Evolutionary conservation across 306 rosid genomes (phyloP), one percentile per base, ranked within the genome.

Genomic region (Hippophae gyantsensis): DNA sequence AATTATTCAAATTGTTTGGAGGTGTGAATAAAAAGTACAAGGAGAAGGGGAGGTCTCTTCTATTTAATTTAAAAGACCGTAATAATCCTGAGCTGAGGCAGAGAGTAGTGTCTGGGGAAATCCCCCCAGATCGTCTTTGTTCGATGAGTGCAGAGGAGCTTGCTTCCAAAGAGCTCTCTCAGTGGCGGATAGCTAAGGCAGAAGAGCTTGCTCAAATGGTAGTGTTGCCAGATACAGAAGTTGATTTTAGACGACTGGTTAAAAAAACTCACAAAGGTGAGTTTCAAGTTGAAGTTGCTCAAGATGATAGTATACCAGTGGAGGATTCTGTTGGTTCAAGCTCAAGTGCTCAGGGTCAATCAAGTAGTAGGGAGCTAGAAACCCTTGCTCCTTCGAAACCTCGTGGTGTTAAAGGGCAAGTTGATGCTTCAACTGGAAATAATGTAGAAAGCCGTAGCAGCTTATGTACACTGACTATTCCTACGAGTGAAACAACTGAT

Each of bases 181-280:
- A 93, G 79, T 93, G 99, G 99, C 82, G 99, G 74, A 82, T 84
- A 84, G 99, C 99, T 10, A 93, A 93, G 81, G 99, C 99, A n/a
- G 99, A 93, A 72, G 97, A 93, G 74, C 57, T 88, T 77, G 99
- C 93, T 6, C 93, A 93, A 67, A 93, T 93, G 97, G 94, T 88
- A 54, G 90, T 93, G 64, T 74, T 93, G 65, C 94, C 97, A 2
- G 88, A 92, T 75, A 76, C 89, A 23, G 99, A 84, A 58, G 86
- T 69, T 68, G 97, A 93, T 75, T 51, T 86, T 42, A 82, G 97
- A 54, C 97, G 99, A 27, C 51, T 93, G 68, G 99, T 93, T 64
- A 93, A 42, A 79, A 93, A 93, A 65, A 93, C 99, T 3, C 99
- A 93, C 50, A 93, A 93, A 79, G 99, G 99, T 60, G 99, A 93